Base-by-base conservation (phyloP, 164 flowering plant genomes). In the Echeveria elegans region DNA sequence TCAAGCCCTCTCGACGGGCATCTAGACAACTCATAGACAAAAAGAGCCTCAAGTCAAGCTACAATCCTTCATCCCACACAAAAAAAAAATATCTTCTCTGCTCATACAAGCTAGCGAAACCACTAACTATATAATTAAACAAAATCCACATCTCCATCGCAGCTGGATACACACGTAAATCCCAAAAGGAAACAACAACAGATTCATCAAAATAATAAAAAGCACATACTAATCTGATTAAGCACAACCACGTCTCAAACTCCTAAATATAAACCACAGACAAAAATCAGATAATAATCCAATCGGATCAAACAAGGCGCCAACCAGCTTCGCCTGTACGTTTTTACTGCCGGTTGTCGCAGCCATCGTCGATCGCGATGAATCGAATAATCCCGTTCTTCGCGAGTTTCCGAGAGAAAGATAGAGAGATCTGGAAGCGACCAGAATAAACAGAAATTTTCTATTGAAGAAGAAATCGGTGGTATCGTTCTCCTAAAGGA, bases 281-380 rank as follows among this genome's bases (percentile, higher is more conserved):
- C 4, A n/a, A n/a, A 12, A 2, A 7, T 12, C 3, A 11, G 15
- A 43, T 43, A 34, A 34, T 7, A 43, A 43, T 14, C 47, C 47
- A 28, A 34, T 11, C 52, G 31, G 1, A 29, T 19, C 15, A 11
- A 38, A 43, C 9, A 60, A 50, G 40, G 48, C 68, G 68, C 73
- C 82, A n/a, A 84, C 88, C 85, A 85, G 82, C 77, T 85, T 85
- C 60, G 88, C 82, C 66, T 81, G 82, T 38, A 85, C 75, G 71
- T 56, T 77, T 73, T 79, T 85, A 77, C 64, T 82, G 18, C 75
- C 78, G 5, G 72, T 64, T 52, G 75, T 77, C 59, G 79, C 75
- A 82, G 79, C 75, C 84, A 77, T 81, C 29, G 2, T 63, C 61
- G 30, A 19, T 56, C 26, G 26, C 61, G 4, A 6, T 23, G 5